These are phyloP conservation scores for Leccinum uliginosum DNA, from an alignment of 768 basidiomycete genomes.

Conservation along the genomic window DNA sequence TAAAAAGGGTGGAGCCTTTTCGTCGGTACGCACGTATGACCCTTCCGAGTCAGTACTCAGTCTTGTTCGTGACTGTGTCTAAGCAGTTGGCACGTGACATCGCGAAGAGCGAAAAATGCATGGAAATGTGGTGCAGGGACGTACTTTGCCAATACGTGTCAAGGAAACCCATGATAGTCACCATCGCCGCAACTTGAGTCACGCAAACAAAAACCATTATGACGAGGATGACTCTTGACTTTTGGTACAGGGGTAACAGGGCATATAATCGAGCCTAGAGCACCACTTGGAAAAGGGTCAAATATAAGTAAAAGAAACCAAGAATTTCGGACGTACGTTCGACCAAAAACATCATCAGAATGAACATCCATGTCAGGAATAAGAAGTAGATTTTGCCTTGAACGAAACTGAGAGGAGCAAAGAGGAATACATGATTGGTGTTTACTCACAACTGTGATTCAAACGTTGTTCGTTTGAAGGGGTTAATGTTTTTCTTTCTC, in stretches of 20 bases:
- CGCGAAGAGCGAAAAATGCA: background rate
- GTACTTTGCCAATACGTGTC: constrained; percentile 1
- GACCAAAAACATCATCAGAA: constrained; percentile 1
- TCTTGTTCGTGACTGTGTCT: background rate
- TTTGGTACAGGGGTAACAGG: constrained; percentile 7
- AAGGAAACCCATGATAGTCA: constrained; percentile 5
- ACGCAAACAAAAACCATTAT: constrained; percentile 6
- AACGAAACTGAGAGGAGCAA: background rate
- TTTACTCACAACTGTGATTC: background rate
- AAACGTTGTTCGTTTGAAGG: background rate
- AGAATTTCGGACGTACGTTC: background rate
- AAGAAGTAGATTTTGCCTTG: constrained; percentile 7
- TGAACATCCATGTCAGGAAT: background rate
- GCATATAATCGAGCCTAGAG: constrained; percentile 14
- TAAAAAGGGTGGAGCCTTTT: background rate
- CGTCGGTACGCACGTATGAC: constrained; percentile 1
- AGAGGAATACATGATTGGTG: background rate
- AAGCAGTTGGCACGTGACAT: too few relatives aligned
- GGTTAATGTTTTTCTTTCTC: background rate
- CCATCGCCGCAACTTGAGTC: constrained; percentile 5
- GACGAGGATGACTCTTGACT: constrained; percentile 3
- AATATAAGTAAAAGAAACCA: background rate
- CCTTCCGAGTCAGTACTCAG: background rate
- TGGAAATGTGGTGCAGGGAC: background rate
- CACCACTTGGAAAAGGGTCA: constrained; percentile 5